A percentile compares a stretch with the other conserved stretches of the same genome.
These are phyloP conservation scores for Apiospora malaysiana DNA, from an alignment of 2,329 filamentous ascomycete genomes.

Conservation along the genomic window DNA sequence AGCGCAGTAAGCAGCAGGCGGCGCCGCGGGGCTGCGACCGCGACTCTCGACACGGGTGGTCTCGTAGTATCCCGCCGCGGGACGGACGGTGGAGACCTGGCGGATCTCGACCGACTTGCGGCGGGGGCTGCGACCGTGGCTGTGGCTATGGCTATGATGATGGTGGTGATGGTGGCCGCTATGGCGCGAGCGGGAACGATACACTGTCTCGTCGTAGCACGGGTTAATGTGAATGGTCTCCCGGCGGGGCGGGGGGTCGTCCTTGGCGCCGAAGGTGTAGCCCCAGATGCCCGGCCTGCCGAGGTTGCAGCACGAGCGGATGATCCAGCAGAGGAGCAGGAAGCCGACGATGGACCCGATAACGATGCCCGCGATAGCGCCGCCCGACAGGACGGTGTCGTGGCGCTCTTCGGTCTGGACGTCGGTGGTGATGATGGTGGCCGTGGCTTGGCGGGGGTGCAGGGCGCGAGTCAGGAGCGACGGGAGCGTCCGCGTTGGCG, in stretches of 20 bases:
- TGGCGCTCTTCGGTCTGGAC: constrained; percentile 27
- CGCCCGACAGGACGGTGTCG: constrained; percentile 46
- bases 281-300: constrained; percentile 38
- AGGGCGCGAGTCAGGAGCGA: constrained; percentile 30
- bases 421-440: constrained; percentile 33
- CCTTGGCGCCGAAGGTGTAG: constrained; percentile 34
- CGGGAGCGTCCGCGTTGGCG: constrained; percentile 33
- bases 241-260: constrained; percentile 30
- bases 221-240: constrained; percentile 26
- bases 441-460: constrained; percentile 34
- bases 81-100: neutral
- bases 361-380: constrained; percentile 58
- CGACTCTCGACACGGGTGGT: neutral
- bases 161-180: neutral
- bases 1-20: neutral
- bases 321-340: constrained; percentile 53
- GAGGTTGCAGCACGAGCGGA: constrained; percentile 51
- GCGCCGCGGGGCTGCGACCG: constrained; percentile 3
- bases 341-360: constrained; percentile 54
- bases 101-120: constrained; percentile 15
- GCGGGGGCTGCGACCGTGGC: neutral
- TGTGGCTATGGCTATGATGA: constrained; percentile 23
- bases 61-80: neutral
- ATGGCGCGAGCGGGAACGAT: constrained; percentile 31
- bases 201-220: constrained; percentile 26